Evolutionary conservation across 129 eudicot species (phyloP), one percentile per base, ranked within the genome.

Genomic region (Kitagawia praeruptora): DNA sequence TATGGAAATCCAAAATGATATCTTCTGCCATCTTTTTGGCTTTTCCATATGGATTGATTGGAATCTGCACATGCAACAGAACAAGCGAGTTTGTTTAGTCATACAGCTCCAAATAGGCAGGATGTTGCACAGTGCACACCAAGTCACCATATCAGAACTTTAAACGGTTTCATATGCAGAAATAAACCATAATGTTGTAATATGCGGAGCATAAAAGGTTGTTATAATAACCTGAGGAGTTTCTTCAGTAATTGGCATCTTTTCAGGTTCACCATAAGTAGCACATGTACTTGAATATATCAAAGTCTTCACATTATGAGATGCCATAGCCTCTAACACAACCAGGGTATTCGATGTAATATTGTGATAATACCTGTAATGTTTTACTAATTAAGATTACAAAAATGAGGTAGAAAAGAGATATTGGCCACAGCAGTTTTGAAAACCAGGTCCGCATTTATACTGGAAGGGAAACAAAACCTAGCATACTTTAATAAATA

Each of bases 251-350:
- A 93, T 93, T 42, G 98, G 98, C 98, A 93, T 93, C 82, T 87
- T 90, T 40, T 90, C 89, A 48, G 98, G 98, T 80, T 93, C 98
- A 25, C 98, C 98, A 69, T 93, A 93, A 16, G 98, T 93, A 44
- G 98, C 98, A 85, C 98, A 93, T 9, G 98, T 93, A 83, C 98
- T 93, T 28, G 98, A 90, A 61, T 93, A 93, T 79, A 93, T 93
- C 56, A 93, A 75, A 27, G 98, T 93, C 13, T 82, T 86, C 64
- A 93, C 91, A 4, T 83, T 81, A 76, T 93, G 92, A 28, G 87
- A 67, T 11, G 87, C 88, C 93, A 93, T 93, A 76, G 98, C 98
- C 85, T 93, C 87, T 81, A 93, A 84, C 31, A 93, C 78, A 51
- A 83, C 79, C 77, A 93, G 78, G 13, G 96, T 93, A 80, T 93